Conservation (phyloP, 78 protist species). For the Reticulomyxa filosa region DNA sequence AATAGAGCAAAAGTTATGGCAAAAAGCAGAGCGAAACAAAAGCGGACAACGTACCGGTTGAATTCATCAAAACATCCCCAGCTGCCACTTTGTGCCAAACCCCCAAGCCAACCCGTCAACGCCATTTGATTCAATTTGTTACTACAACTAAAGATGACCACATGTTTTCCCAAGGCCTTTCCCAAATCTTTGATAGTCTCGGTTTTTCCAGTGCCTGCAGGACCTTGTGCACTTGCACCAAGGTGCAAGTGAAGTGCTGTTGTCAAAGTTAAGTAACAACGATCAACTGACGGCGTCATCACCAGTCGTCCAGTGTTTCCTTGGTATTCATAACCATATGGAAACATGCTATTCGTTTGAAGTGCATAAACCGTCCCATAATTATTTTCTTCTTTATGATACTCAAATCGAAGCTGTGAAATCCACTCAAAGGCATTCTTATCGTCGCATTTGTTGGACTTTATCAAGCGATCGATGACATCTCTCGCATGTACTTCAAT, state of each 20-base stretch:
- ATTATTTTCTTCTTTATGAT: slow-evolving; percentile 18
- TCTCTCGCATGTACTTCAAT: slow-evolving; percentile 68
- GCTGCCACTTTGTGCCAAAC: slow-evolving; percentile 47
- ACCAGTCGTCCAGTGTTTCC: slow-evolving; percentile 63
- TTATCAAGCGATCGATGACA: slow-evolving; percentile 27
- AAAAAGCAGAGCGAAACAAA: too few species aligned
- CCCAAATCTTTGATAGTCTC: slow-evolving; percentile 71
- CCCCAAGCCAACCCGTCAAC: neutral
- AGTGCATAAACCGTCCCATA: neutral
- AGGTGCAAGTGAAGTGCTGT: slow-evolving; percentile 41
- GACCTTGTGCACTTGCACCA: slow-evolving; percentile 62
- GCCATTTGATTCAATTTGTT: slow-evolving; percentile 48
- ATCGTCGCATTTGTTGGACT: neutral
- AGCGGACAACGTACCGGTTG: too few species aligned
- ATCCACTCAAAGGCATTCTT: slow-evolving; percentile 45
- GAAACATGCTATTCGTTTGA: slow-evolving; percentile 26
- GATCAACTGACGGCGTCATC: slow-evolving; percentile 65
- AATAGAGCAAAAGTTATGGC: too few species aligned
- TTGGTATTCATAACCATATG: slow-evolving; percentile 55
- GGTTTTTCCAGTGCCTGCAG: slow-evolving; percentile 77
- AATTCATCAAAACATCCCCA: slow-evolving; percentile 74
- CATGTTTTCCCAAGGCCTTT: slow-evolving; percentile 41
- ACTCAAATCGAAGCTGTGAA: slow-evolving; percentile 50
- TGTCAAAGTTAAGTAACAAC: slow-evolving; percentile 70
- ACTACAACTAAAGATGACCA: slow-evolving; percentile 55